phyloP scores from a whole-genome alignment of 1,284 basidiomycete species.

The Ustilago curta region DNA sequence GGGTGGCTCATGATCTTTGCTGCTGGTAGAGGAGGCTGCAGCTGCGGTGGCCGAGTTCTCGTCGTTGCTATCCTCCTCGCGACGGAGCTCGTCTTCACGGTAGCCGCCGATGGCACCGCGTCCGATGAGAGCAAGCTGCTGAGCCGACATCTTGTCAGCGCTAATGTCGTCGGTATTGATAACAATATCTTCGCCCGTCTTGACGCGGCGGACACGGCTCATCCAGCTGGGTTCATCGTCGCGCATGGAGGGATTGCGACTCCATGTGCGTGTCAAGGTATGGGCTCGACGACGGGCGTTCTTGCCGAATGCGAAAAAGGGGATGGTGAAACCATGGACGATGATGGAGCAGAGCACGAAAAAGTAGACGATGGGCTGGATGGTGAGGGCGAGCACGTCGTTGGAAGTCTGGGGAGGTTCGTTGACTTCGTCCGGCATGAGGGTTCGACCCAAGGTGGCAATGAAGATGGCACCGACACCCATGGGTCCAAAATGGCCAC shows the following conservation, averaged over 20 bases:
- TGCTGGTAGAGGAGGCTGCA: constrained; percentile 28
- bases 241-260: constrained; percentile 51
- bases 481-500: constrained; percentile 69
- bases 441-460: constrained; percentile 60
- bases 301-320: constrained; percentile 68
- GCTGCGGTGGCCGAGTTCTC: constrained; percentile 26
- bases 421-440: constrained; percentile 60
- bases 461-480: constrained; percentile 69
- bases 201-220: constrained; percentile 54
- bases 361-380: constrained; percentile 69
- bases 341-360: constrained; percentile 67
- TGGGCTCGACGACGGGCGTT: constrained; percentile 55
- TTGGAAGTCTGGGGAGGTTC: constrained; percentile 63
- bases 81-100: constrained; percentile 54
- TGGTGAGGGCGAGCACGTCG: constrained; percentile 64
- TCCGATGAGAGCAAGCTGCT: constrained; percentile 61
- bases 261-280: constrained; percentile 63
- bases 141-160: constrained; percentile 55
- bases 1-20: constrained; percentile 20
- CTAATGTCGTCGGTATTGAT: constrained; percentile 50
- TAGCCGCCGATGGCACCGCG: constrained; percentile 61
- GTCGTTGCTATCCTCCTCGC: constrained; percentile 34
- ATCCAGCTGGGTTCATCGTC: constrained; percentile 65
- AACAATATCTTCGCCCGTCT: constrained; percentile 54
- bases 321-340: constrained; percentile 68